These are phyloP conservation scores for Grosmannia clavigera DNA, from an alignment of 2,329 filamentous ascomycete genomes.

Conservation along the genomic window DNA sequence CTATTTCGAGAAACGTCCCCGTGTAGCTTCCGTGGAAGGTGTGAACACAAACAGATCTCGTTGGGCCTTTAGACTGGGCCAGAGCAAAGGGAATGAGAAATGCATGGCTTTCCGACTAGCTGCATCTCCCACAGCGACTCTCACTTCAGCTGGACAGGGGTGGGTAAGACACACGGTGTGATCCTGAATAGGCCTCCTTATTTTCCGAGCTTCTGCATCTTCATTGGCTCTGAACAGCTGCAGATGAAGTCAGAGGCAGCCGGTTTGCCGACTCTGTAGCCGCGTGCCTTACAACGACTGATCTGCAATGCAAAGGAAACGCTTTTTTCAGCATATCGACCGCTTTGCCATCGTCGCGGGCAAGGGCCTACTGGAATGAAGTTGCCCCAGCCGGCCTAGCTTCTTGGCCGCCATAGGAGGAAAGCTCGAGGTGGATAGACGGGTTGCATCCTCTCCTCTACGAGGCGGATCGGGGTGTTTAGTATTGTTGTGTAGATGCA, in stretches of 20 bases:
- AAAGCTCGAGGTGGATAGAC: neutral
- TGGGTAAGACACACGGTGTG: neutral
- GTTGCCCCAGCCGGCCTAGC: neutral
- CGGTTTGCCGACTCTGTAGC: neutral
- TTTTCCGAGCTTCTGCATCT: neutral
- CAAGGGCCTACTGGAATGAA: neutral
- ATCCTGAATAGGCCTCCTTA: neutral
- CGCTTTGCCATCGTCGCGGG: neutral
- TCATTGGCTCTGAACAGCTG: neutral
- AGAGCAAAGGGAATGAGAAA: neutral
- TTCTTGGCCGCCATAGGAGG: neutral
- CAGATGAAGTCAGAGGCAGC: neutral
- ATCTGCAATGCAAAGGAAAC: neutral
- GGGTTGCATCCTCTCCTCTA: neutral
- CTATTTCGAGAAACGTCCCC: neutral
- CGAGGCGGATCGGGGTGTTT: neutral
- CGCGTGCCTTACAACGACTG: neutral
- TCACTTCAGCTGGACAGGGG: constrained; percentile 5
- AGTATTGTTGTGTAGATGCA: neutral
- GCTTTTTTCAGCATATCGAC: neutral
- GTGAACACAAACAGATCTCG: neutral
- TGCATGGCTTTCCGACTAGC: neutral
- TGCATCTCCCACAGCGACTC: neutral
- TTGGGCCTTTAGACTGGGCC: neutral
- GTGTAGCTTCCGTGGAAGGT: neutral